Conservation (phyloP, 2,329 filamentous ascomycete genomes). For the Alternaria solani region DNA sequence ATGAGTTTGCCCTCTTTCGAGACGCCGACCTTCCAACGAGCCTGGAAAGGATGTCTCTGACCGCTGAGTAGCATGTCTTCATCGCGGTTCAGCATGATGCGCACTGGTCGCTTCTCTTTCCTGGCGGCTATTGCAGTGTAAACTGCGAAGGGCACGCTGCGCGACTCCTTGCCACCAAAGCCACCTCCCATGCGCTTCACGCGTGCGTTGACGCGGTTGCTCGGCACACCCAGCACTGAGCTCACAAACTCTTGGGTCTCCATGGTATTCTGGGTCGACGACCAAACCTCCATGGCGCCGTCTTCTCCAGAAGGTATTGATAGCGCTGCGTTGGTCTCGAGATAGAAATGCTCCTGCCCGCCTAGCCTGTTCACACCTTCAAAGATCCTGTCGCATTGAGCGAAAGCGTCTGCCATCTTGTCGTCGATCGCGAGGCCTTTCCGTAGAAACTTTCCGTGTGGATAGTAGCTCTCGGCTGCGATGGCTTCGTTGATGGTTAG, state of each 20-base stretch:
- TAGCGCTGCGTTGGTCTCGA: constrained; percentile 87
- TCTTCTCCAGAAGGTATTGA: constrained; percentile 88
- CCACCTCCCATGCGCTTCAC: constrained; percentile 93
- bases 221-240: constrained; percentile 79
- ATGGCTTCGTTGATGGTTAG: constrained; percentile 96
- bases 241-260: constrained; percentile 70
- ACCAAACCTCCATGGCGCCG: constrained; percentile 87
- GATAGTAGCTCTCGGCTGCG: constrained; percentile 83
- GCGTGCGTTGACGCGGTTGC: constrained; percentile 86
- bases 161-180: constrained; percentile 92
- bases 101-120: constrained; percentile 81
- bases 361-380: constrained; percentile 86
- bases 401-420: constrained; percentile 75
- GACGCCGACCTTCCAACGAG: constrained; percentile 88
- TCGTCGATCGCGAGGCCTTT: constrained; percentile 66
- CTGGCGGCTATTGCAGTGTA: constrained; percentile 85
- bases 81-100: constrained; percentile 93
- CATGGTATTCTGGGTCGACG: constrained; percentile 52
- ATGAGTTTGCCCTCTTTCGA: constrained; percentile 92
- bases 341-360: constrained; percentile 95
- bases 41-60: constrained; percentile 90
- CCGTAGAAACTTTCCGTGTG: constrained; percentile 79
- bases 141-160: constrained; percentile 82
- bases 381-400: constrained; percentile 79
- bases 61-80: constrained; percentile 93